Evolutionary conservation across 495 filamentous ascomycete genomes (phyloP).

Genomic region (Penicillium samsonianum): DNA sequence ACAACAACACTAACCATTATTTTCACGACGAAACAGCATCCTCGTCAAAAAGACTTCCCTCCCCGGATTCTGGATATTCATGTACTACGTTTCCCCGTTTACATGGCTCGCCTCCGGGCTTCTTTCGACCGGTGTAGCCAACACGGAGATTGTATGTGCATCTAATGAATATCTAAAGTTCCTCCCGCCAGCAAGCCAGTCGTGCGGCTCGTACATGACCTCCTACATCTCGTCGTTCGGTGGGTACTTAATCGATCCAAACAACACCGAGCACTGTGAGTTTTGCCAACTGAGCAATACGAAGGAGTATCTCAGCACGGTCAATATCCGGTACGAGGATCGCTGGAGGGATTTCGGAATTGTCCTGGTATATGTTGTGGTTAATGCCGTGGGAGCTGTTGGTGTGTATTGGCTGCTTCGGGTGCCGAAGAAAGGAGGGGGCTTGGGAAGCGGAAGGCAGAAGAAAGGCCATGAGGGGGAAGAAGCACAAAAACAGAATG

Average conservation of each 20-base stretch:
- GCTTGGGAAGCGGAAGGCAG: neutral
- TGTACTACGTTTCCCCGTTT: constrained; percentile 48
- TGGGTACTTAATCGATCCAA: constrained; percentile 53
- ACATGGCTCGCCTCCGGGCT: constrained; percentile 54
- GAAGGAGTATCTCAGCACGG: constrained; percentile 16
- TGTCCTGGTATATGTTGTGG: constrained; percentile 63
- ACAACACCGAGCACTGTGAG: constrained; percentile 48
- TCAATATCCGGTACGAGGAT: constrained; percentile 50
- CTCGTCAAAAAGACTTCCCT: constrained; percentile 27
- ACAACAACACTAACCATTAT: neutral
- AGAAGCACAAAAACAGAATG: neutral
- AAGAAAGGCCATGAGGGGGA: neutral
- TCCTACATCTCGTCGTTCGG: constrained; percentile 43
- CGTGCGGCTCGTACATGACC: constrained; percentile 56
- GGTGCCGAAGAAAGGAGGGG: constrained; percentile 60
- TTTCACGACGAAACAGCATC: neutral
- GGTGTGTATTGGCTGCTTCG: constrained; percentile 70
- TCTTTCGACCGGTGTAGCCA: constrained; percentile 41
- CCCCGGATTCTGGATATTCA: constrained; percentile 72
- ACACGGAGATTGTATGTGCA: constrained; percentile 37
- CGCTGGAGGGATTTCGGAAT: constrained; percentile 69
- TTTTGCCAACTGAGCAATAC: constrained; percentile 58
- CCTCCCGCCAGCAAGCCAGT: constrained; percentile 43
- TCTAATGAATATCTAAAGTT: constrained; percentile 55
- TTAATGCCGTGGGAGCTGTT: constrained; percentile 66